Evolutionary conservation across 2,329 filamentous ascomycete species (phyloP), one percentile per base, ranked within the genome.

Genomic region (Rutstroemia sp.): DNA sequence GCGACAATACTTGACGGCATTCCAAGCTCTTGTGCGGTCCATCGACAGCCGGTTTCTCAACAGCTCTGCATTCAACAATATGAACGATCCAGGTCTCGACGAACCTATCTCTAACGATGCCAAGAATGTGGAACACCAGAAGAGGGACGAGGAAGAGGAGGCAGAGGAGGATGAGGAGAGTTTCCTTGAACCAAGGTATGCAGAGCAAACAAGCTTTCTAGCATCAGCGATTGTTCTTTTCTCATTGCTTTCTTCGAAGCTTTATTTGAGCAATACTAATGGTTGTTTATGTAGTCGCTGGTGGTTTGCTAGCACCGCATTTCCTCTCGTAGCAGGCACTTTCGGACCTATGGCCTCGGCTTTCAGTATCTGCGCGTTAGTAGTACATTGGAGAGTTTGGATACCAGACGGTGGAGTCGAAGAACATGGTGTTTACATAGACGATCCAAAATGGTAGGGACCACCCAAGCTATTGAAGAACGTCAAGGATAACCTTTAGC

Each of bases 281-380:
- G 38, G 25, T 14, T 9, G 12, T 19, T 27, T n/a, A 6, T 27
- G n/a, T 23, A 65, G 64, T 57, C 58, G 65, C 41, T 85, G 81
- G 80, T 86, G 81, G 81, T 79, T 85, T 65, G 77, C 81, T 25
- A 82, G 80, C 2, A 80, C 82, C 1, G 81, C 79, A 9, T 85
- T 92, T 61, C 88, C 88, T 34, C 82, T 96, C 68, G 79, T 94
- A 10, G 90, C 91, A 2, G 91, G 90, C 37, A 90, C 91, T 0
- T 79, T 94, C 2, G 90, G 90, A 0, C 92, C 92, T 0, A 81
- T 95, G 9, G 92, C 92, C 2, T 95, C 92, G 57, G 85, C 94
- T 30, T 87, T 94, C 71, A 92, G 87, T 57, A 90, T 96, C 58
- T 90, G 88, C 59, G 89, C 91, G 7, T 77, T 96, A n/a, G 88